These are phyloP conservation scores for Penicillium sp. DNA, from an alignment of 2,329 filamentous ascomycete genomes.

Conservation along the genomic window DNA sequence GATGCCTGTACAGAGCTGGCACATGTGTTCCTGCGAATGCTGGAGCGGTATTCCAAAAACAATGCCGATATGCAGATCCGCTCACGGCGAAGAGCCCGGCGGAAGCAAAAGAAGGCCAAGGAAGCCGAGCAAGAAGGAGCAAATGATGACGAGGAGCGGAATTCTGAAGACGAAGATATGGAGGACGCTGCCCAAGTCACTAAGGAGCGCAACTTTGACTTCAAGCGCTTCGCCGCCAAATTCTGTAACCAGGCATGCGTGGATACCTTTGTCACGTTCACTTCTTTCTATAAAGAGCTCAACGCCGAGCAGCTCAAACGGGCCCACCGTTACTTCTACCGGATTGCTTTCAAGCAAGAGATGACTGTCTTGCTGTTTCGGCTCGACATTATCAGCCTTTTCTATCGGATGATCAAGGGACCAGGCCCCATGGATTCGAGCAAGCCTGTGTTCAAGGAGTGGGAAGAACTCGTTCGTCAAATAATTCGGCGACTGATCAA, in stretches of 20 bases:
- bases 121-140: slow-evolving; percentile 48
- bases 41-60: slow-evolving; percentile 91
- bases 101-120: slow-evolving; percentile 59
- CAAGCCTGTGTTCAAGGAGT: slow-evolving; percentile 72
- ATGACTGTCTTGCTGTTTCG: slow-evolving; percentile 84
- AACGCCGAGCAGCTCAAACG: slow-evolving; percentile 78
- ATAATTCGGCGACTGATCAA: slow-evolving; percentile 76
- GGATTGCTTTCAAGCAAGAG: slow-evolving; percentile 91
- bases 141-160: slow-evolving; percentile 55
- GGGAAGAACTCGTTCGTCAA: slow-evolving; percentile 84
- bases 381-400: slow-evolving; percentile 81
- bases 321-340: slow-evolving; percentile 89
- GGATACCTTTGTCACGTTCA: slow-evolving; percentile 81
- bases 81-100: slow-evolving; percentile 68
- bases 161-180: slow-evolving; percentile 71
- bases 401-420: slow-evolving; percentile 89
- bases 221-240: slow-evolving; percentile 72
- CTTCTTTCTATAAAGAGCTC: slow-evolving; percentile 75
- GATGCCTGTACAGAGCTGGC: slow-evolving; percentile 87
- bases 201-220: slow-evolving; percentile 90
- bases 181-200: slow-evolving; percentile 65
- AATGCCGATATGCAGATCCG: slow-evolving; percentile 92
- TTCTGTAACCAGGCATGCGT: slow-evolving; percentile 83
- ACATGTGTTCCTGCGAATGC: slow-evolving; percentile 85
- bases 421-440: slow-evolving; percentile 68